phyloP scores from a whole-genome alignment of 176 grass and related monocot species.

The Musa acuminata region DNA sequence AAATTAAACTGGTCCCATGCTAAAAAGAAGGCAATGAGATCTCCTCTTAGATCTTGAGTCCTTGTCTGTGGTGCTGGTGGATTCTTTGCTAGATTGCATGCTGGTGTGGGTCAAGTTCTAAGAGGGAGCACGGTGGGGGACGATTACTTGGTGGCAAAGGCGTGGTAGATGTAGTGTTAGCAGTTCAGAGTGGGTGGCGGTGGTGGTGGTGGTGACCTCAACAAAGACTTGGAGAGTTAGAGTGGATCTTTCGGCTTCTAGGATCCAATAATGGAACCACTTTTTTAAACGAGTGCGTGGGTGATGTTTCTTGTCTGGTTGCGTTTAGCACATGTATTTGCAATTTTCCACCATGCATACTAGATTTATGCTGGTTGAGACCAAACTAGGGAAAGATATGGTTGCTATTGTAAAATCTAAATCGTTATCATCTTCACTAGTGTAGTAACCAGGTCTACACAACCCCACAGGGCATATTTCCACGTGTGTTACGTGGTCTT shows the following conservation, averaged over 20 bases:
- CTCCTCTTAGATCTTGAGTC: neutral
- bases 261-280: slow-evolving; percentile 2
- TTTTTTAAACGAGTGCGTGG: neutral
- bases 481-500: neutral
- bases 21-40: neutral
- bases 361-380: no score
- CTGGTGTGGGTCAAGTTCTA: slow-evolving; percentile 1
- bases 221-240: neutral
- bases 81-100: slow-evolving; percentile 14
- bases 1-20: neutral
- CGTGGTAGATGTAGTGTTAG: neutral
- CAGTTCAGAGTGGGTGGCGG: neutral
- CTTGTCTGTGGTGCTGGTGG: slow-evolving; percentile 7
- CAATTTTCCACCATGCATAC: neutral
- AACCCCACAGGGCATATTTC: neutral
- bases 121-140: neutral
- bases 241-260: no score
- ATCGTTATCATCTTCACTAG: no score
- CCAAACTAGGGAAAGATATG: no score
- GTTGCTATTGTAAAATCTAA: no score
- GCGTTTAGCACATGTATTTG: neutral
- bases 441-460: neutral
- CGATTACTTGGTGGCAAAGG: slow-evolving; percentile 2
- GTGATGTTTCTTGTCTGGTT: no score
- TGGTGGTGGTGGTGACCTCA: no score